Evolutionary conservation across 1,284 basidiomycete species (phyloP).

Genomic region (Puccinia brachypodii): DNA sequence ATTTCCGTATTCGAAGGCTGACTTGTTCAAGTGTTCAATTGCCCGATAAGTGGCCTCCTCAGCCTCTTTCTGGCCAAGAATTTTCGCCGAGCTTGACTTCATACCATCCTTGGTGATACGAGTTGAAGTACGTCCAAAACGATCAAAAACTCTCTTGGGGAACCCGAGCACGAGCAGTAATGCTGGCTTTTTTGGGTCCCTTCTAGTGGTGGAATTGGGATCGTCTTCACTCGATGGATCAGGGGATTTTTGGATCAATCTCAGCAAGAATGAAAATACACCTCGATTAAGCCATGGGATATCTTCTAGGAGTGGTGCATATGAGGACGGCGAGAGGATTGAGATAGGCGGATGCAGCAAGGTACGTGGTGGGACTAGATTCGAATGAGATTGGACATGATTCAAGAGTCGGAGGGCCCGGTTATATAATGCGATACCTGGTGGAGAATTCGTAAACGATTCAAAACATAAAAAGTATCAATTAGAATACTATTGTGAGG

Average conservation of each 20-base stretch:
- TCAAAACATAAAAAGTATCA: not conserved
- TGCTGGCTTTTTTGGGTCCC: conserved; percentile 25
- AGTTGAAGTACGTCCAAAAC: conserved; percentile 41
- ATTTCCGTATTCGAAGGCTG: conserved; percentile 73
- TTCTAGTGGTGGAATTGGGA: not conserved
- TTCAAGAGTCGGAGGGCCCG: conserved; percentile 37
- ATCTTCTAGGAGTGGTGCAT: conserved; percentile 34
- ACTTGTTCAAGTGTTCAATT: conserved; percentile 70
- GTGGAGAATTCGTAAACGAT: not conserved
- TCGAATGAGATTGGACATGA: conserved; percentile 45
- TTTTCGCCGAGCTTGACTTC: conserved; percentile 32
- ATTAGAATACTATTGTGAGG: not conserved
- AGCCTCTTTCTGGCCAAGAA: conserved; percentile 42
- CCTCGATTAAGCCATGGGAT: conserved; percentile 41
- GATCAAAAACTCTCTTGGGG: conserved; percentile 26
- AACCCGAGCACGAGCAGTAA: conserved; percentile 26
- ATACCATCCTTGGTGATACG: conserved; percentile 40
- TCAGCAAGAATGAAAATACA: conserved; percentile 34
- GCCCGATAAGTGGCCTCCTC: conserved; percentile 58
- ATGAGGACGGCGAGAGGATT: conserved; percentile 37
- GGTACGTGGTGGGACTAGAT: conserved; percentile 28
- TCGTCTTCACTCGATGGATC: not conserved
- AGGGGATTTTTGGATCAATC: conserved; percentile 15
- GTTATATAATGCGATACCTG: conserved; percentile 40
- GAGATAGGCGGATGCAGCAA: conserved; percentile 33